Conservation (phyloP, 139 green algal genomes). For the Monoraphidium neglectum region DNA sequence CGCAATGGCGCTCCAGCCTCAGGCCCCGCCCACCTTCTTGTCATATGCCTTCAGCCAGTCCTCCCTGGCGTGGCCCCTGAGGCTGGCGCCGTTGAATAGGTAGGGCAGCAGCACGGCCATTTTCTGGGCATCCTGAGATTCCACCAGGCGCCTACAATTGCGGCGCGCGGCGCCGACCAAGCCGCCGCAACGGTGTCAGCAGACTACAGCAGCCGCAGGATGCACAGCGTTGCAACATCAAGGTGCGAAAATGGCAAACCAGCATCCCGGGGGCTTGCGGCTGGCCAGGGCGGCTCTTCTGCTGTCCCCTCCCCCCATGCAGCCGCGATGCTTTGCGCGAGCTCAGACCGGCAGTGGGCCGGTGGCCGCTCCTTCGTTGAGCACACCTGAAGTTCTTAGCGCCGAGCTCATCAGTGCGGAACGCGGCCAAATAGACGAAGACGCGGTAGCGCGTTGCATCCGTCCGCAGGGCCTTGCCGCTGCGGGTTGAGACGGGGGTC, state of each 20-base stretch:
- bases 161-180: no score
- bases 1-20: no score
- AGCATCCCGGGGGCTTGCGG: background rate
- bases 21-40: conserved; percentile 36
- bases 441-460: conserved; percentile 32
- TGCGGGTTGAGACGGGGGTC: background rate
- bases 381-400: conserved; percentile 11
- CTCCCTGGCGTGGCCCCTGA: conserved; percentile 37
- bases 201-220: no score
- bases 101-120: conserved; percentile 50
- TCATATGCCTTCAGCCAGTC: conserved; percentile 64
- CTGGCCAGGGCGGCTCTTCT: no score
- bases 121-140: conserved; percentile 49
- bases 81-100: conserved; percentile 38
- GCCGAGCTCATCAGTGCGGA: conserved; percentile 38
- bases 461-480: conserved; percentile 7
- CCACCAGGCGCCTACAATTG: conserved; percentile 42
- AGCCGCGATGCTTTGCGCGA: no score
- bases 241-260: background rate
- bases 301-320: no score
- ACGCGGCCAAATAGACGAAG: conserved; percentile 36
- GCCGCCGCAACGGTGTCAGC: no score
- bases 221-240: no score
- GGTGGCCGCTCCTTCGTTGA: no score
- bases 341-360: no score